phyloP scores from a whole-genome alignment of 176 grass and related monocot species.

The Chloris gayana region DNA sequence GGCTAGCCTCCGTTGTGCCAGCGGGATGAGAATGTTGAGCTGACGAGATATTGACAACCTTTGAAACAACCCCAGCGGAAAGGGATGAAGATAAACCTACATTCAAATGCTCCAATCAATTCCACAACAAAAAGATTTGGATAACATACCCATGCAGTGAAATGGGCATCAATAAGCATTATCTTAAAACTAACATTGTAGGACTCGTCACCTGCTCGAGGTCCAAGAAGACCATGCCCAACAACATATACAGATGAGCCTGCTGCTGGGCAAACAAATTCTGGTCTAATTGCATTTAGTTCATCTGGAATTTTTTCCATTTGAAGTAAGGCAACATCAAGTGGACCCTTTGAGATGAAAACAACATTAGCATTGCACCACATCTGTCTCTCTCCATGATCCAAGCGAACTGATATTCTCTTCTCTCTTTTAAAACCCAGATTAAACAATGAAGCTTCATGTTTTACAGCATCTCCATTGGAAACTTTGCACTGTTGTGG shows the following conservation, averaged over 20 bases:
- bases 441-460: slow-evolving; percentile 52
- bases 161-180: slow-evolving; percentile 29
- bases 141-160: slow-evolving; percentile 34
- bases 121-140: not conserved
- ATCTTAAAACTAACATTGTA: slow-evolving; percentile 19
- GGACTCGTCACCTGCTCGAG: slow-evolving; percentile 70
- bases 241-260: slow-evolving; percentile 67
- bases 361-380: slow-evolving; percentile 79
- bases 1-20: slow-evolving; percentile 34
- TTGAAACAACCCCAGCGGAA: slow-evolving; percentile 79
- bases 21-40: slow-evolving; percentile 40
- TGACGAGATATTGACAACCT: slow-evolving; percentile 57
- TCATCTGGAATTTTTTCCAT: slow-evolving; percentile 62
- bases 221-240: slow-evolving; percentile 92
- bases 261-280: slow-evolving; percentile 72
- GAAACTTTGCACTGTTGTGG: slow-evolving; percentile 36
- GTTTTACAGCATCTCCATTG: slow-evolving; percentile 44
- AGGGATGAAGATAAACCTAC: slow-evolving; percentile 72
- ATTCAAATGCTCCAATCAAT: slow-evolving; percentile 39
- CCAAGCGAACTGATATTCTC: slow-evolving; percentile 74
- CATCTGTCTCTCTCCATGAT: slow-evolving; percentile 52
- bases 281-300: slow-evolving; percentile 62
- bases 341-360: slow-evolving; percentile 83
- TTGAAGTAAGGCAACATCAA: slow-evolving; percentile 86
- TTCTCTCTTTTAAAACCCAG: slow-evolving; percentile 59